Conservation (phyloP, 176 grass and related monocot species). For the Leersia perrieri region DNA sequence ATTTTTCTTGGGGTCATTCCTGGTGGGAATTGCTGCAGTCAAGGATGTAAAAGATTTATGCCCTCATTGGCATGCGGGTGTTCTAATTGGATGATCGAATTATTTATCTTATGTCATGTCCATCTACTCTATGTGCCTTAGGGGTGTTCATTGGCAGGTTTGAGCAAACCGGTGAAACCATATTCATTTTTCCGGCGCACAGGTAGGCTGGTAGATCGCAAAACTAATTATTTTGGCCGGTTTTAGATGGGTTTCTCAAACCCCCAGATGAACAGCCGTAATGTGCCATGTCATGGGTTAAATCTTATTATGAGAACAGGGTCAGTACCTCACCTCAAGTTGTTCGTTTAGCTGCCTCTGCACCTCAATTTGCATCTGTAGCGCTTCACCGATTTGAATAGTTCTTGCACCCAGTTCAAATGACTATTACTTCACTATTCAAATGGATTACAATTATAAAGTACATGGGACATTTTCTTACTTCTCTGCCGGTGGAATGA, state of each 20-base stretch:
- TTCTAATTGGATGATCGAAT: conserved; percentile 1
- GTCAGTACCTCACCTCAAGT: conserved; percentile 66
- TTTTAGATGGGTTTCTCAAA: too few relatives aligned
- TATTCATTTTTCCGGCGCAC: too few relatives aligned
- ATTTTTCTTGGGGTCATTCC: conserved; percentile 4
- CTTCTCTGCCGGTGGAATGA: conserved; percentile 71
- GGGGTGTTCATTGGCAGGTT: too few relatives aligned
- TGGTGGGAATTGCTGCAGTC: neutral
- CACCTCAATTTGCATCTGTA: conserved; percentile 96
- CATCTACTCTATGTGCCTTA: conserved; percentile 18
- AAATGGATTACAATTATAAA: conserved; percentile 29
- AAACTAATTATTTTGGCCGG: too few relatives aligned
- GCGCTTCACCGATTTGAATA: conserved; percentile 84
- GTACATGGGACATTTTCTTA: conserved; percentile 47
- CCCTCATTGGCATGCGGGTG: neutral
- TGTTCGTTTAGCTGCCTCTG: conserved; percentile 89
- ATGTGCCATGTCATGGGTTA: conserved; percentile 8
- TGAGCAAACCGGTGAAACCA: too few relatives aligned
- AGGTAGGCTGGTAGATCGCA: too few relatives aligned
- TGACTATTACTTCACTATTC: conserved; percentile 36
- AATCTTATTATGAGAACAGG: neutral
- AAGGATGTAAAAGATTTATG: neutral
- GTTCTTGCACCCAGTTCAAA: conserved; percentile 54
- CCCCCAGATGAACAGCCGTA: too few relatives aligned
- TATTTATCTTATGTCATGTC: conserved; percentile 20